These are phyloP conservation scores for Aspergillus quadrilineatus DNA, from an alignment of 2,329 filamentous ascomycete species.

Conservation along the genomic window DNA sequence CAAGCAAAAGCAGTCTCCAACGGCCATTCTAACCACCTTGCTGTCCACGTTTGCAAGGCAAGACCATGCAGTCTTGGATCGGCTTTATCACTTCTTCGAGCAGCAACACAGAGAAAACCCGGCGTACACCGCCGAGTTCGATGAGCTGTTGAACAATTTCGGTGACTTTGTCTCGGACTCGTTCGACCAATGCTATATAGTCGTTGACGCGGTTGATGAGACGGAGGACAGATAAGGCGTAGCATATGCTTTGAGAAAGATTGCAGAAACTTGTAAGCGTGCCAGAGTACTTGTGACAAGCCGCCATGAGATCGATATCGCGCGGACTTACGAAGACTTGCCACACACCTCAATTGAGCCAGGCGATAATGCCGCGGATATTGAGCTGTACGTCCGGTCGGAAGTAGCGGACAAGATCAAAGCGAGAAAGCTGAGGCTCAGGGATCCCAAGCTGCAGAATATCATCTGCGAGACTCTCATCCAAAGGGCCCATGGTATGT, in stretches of 20 bases:
- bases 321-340: not conserved
- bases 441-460: not conserved
- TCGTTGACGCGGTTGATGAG: not conserved
- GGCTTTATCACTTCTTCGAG: not conserved
- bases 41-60: not conserved
- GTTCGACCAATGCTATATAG: not conserved
- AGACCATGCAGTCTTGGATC: not conserved
- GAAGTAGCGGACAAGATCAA: not conserved
- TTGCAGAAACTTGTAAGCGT: not conserved
- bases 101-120: not conserved
- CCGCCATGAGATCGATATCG: not conserved
- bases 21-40: not conserved
- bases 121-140: not conserved
- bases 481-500: slow-evolving; percentile 3
- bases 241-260: not conserved
- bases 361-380: not conserved
- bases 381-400: not conserved
- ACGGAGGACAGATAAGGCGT: not conserved
- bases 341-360: not conserved
- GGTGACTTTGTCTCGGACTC: not conserved
- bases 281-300: not conserved
- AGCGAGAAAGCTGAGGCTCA: not conserved
- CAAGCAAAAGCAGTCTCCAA: not conserved
- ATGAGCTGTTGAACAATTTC: not conserved
- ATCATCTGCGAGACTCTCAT: not conserved